These are phyloP conservation scores for Penicillium sumatraense DNA, from an alignment of 2,329 filamentous ascomycete species.

Conservation along the genomic window DNA sequence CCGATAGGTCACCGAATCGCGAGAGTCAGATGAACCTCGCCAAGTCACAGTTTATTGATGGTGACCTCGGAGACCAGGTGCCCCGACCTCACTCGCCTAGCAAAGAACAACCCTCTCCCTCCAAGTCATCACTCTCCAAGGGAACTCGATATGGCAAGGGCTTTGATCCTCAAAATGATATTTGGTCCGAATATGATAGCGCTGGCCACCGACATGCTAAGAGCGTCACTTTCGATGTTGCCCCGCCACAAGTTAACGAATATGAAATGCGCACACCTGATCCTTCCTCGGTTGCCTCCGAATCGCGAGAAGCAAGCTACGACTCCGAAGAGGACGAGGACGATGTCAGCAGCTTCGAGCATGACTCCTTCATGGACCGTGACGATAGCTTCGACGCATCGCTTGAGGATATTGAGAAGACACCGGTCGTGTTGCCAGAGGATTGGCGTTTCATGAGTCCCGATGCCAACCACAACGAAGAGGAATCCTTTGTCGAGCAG, in stretches of 20 bases:
- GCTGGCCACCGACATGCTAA: conserved; percentile 83
- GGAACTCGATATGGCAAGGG: conserved; percentile 58
- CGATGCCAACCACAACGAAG: conserved; percentile 63
- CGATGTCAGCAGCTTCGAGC: conserved; percentile 66
- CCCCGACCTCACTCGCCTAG: conserved; percentile 60
- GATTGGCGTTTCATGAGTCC: conserved; percentile 86
- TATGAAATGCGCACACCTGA: conserved; percentile 98
- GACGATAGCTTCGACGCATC: conserved; percentile 96
- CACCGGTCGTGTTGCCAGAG: conserved; percentile 94
- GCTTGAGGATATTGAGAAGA: conserved; percentile 94
- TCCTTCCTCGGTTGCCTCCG: conserved; percentile 86
- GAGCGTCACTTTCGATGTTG: conserved; percentile 95
- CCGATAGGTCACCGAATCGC: conserved; percentile 59
- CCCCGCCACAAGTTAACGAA: conserved; percentile 92
- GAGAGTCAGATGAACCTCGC: conserved; percentile 73
- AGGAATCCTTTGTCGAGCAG: conserved; percentile 69
- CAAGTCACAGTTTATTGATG: conserved; percentile 43
- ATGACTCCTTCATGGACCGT: conserved; percentile 63
- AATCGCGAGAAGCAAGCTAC: conserved; percentile 90
- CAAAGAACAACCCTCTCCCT: conserved; percentile 76
- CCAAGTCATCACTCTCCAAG: conserved; percentile 84
- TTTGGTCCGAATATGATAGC: conserved; percentile 64
- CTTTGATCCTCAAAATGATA: conserved; percentile 70
- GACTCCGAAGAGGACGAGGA: conserved; percentile 79
- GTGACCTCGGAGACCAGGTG: conserved; percentile 18